phyloP scores from a whole-genome alignment of 129 eudicot genomes.

The Flaveria bidentis region DNA sequence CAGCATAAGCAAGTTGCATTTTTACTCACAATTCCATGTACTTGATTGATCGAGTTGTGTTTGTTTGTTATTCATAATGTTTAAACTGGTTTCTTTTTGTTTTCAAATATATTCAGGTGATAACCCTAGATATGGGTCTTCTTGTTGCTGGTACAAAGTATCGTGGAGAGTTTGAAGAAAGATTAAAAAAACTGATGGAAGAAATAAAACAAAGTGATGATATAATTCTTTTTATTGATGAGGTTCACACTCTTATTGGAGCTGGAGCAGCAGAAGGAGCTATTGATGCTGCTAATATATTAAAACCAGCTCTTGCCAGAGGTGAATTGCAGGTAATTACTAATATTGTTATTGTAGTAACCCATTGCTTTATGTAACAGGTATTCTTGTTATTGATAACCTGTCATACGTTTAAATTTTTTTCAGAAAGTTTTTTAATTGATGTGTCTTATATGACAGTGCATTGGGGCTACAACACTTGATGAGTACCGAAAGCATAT shows the following conservation, averaged over 20 bases:
- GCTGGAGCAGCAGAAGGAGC: conserved; percentile 66
- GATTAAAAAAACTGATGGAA: conserved; percentile 54
- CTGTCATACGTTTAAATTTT: not conserved
- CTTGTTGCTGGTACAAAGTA: conserved; percentile 62
- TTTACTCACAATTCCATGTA: not conserved
- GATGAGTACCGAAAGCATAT: conserved; percentile 93
- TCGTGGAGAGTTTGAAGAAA: conserved; percentile 61
- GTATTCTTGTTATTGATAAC: not conserved
- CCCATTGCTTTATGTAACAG: not conserved
- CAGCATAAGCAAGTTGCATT: no score
- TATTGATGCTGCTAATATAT: conserved; percentile 59
- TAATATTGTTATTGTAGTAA: not conserved
- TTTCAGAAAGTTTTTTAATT: not conserved
- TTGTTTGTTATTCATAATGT: not conserved
- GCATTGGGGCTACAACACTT: conserved; percentile 93
- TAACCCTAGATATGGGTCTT: conserved; percentile 62
- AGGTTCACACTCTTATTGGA: conserved; percentile 56
- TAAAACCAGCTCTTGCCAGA: conserved; percentile 60
- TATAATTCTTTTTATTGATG: conserved; percentile 50
- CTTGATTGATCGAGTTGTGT: conserved; percentile 1
- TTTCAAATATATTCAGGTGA: conserved; percentile 36
- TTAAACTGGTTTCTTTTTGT: not conserved
- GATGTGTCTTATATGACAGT: conserved; percentile 38
- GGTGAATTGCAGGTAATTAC: conserved; percentile 53
- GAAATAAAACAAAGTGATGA: conserved; percentile 53